Base-by-base conservation (phyloP, 2,329 filamentous ascomycete genomes). In the Xylaria arbuscula region DNA sequence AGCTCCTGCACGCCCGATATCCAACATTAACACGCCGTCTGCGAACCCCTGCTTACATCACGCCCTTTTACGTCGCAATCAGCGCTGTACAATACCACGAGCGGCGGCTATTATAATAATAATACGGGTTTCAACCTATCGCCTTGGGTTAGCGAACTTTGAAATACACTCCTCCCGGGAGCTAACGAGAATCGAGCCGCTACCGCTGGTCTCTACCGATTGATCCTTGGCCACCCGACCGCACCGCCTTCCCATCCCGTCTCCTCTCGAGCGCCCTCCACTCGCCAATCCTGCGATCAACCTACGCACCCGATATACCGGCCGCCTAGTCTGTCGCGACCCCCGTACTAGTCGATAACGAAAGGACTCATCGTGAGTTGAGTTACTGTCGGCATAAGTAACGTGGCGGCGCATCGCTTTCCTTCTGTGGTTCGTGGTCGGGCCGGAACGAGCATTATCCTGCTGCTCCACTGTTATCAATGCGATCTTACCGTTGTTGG, bases 401-500 rank as follows among this genome's bases (percentile, higher is more conserved):
- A 62, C 55, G 68, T 66, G 59, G 61, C 54, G 57, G 62, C 65
- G 67, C 66, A 70, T 65, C 45, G 68, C 63, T 59, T 72, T 45
- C 40, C 17, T 72, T 64, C 62, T 67, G 55, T 67, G 66, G 53
- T 67, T 67, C 53, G 58, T 63, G 66, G 64, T 68, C 57, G 28
- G 66, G 62, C 47, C 53, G 51, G 69, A 69, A 63, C 72, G 58
- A 73, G 61, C 66, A 60, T 50, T 42, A 53, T 51, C 45, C 54
- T 67, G 24, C 40, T 58, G 22, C 42, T 62, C 65, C 62, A 67
- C 48, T 50, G 40, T 56, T 28, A 69, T 76, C 70, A 59, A 76
- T 75, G 74, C 69, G 62, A 73, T 70, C 64, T 55, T 51, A 60
- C 57, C 50, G 47, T 66, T 55, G 36, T 66, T 55, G 36, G 56